Percentiles rank a stretch among this genome's conserved stretches.
Evolutionary conservation across 2,329 filamentous ascomycete genomes (phyloP).

Genomic region (Colletotrichum chrysophilum): DNA sequence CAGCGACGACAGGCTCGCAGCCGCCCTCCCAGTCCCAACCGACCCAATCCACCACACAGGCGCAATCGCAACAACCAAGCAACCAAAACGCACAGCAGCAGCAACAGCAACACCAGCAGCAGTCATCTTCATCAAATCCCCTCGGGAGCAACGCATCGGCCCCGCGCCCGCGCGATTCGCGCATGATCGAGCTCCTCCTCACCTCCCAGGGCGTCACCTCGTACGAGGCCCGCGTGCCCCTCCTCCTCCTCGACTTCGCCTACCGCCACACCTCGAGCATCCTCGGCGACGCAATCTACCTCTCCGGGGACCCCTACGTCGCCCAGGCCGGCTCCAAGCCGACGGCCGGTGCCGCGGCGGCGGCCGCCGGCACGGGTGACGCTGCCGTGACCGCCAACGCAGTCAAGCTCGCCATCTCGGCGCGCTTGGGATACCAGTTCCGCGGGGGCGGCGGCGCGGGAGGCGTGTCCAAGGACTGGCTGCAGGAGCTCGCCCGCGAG

Average conservation of each 20-base stretch:
- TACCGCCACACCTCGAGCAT: slow-evolving; percentile 81
- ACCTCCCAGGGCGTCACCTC: slow-evolving; percentile 79
- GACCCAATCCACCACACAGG: slow-evolving; percentile 21
- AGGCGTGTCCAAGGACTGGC: slow-evolving; percentile 74
- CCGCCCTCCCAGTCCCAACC: slow-evolving; percentile 16
- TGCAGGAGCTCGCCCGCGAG: slow-evolving; percentile 75
- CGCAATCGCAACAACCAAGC: slow-evolving; percentile 17
- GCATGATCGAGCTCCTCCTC: slow-evolving; percentile 80
- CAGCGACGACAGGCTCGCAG: slow-evolving; percentile 24
- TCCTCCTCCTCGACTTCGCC: slow-evolving; percentile 84
- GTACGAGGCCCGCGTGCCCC: slow-evolving; percentile 82
- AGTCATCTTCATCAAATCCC: slow-evolving; percentile 8
- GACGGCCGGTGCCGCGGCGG: slow-evolving; percentile 55
- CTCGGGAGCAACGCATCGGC: slow-evolving; percentile 40
- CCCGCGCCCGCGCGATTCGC: slow-evolving; percentile 76
- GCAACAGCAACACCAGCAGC: background rate
- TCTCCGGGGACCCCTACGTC: slow-evolving; percentile 72
- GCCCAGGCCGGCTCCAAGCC: slow-evolving; percentile 59
- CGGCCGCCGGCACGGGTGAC: slow-evolving; percentile 50
- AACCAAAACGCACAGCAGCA: background rate
- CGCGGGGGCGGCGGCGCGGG: slow-evolving; percentile 56
- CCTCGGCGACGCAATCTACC: slow-evolving; percentile 73
- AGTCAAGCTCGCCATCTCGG: slow-evolving; percentile 74
- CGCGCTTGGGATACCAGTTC: slow-evolving; percentile 73
- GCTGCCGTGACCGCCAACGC: slow-evolving; percentile 69